Base-by-base conservation (phyloP, 805 yeast genomes). In the Yamadazyma paraphyllophila region DNA sequence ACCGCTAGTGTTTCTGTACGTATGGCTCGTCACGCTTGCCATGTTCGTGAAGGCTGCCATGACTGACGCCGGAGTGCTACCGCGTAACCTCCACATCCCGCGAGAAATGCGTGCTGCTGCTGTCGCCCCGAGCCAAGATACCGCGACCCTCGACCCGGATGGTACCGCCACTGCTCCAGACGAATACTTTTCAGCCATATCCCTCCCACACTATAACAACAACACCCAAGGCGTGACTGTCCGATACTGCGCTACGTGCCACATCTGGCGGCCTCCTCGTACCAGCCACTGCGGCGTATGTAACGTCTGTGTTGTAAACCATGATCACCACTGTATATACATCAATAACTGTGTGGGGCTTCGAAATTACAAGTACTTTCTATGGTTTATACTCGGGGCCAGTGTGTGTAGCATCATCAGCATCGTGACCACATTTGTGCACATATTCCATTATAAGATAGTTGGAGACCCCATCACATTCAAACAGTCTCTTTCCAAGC, bases 311-410 rank as follows among this genome's bases (percentile, higher is more conserved):
- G 69, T 86, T 14, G 61, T 77, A 9, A 55, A 76, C 39, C 84
- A 80, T 54, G 96, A 88, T 55, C 92, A 85, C 59, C 91, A 85
- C 60, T 85, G 91, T 57, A 54, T 71, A 30, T 81, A 86, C 80
- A 58, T 88, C 41, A 70, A 70, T 51, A 70, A 69, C 47, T 71
- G 76, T 50, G 69, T 71, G 40, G 75, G 76, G 5, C 47, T 51
- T 37, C 49, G 76, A 12, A 71, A 69, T 50, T 69, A 71, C 56
- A 56, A 60, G 32, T 63, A 59, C 52, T 63, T 62, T 53, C 45
- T 70, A 44, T 62, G 70, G 74, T 57, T 64, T 56, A 50, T 67
- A 9, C 43, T 62, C 4, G 32, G 53, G 3, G 45, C 60, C 3
- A 59, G 57, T 10, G 36, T 56, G 2, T 25, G 58, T 11, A 45